A percentile compares a stretch with the other conserved stretches of the same genome.
These are phyloP conservation scores for Annulohypoxylon nitens DNA, from an alignment of 495 filamentous ascomycete species.

Conservation along the genomic window DNA sequence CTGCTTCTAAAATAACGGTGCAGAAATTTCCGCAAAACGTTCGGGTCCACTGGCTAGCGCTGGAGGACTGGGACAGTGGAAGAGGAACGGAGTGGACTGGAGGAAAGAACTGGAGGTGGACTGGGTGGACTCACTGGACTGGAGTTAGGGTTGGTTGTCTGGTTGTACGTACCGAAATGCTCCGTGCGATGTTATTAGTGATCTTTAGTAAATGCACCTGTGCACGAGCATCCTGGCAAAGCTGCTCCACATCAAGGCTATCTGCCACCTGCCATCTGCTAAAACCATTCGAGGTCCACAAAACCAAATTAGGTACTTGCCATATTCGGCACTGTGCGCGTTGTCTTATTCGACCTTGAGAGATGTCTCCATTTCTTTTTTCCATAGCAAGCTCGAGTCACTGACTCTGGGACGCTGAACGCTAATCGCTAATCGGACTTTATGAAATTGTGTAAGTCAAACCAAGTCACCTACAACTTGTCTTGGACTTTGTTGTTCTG, in stretches of 20 bases:
- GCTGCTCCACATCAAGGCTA: slow-evolving; percentile 28
- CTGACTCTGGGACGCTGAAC: no score
- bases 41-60: slow-evolving; percentile 26
- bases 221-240: slow-evolving; percentile 21
- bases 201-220: slow-evolving; percentile 27
- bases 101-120: no score
- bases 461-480: neutral
- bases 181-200: slow-evolving; percentile 38
- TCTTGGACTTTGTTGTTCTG: no score
- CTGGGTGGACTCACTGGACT: no score
- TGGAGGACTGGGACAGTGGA: neutral
- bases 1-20: slow-evolving; percentile 49
- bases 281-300: slow-evolving; percentile 24
- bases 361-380: slow-evolving; percentile 22
- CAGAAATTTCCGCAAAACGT: slow-evolving; percentile 48
- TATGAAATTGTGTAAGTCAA: neutral
- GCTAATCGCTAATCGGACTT: neutral
- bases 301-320: slow-evolving; percentile 43
- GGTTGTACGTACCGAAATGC: slow-evolving; percentile 39
- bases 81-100: no score
- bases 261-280: slow-evolving; percentile 39
- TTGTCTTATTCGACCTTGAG: slow-evolving; percentile 35
- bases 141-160: slow-evolving; percentile 2
- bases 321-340: slow-evolving; percentile 47
- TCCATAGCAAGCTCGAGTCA: neutral